These are phyloP conservation scores for Linum trigynum DNA, from an alignment of 345 rosid genomes.

Conservation along the genomic window DNA sequence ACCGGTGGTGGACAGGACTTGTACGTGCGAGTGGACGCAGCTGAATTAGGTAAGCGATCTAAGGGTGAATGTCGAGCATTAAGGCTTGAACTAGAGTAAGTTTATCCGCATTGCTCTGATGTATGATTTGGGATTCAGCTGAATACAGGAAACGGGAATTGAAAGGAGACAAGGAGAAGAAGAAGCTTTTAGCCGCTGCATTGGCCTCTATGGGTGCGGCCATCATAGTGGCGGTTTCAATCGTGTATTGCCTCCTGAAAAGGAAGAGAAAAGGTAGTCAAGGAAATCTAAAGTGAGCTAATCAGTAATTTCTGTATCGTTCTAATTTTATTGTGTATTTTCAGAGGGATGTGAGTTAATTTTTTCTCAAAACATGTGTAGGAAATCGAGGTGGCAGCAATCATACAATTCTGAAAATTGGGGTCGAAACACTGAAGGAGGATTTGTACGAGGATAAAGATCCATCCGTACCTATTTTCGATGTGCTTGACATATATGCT, in stretches of 20 bases:
- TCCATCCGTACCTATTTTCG: slow-evolving; percentile 13
- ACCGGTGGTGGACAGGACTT: slow-evolving; percentile 40
- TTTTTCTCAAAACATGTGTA: neutral
- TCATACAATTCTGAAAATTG: neutral
- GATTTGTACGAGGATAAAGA: too few species aligned
- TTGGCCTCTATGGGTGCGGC: slow-evolving; percentile 11
- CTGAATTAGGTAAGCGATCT: slow-evolving; percentile 39
- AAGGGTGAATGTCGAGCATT: neutral
- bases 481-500: slow-evolving; percentile 11
- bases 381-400: slow-evolving; percentile 1
- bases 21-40: slow-evolving; percentile 13
- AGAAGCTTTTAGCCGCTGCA: slow-evolving; percentile 14
- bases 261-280: slow-evolving; percentile 21
- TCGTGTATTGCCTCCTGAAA: slow-evolving; percentile 15
- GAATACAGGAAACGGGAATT: slow-evolving; percentile 15
- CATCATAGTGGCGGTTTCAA: slow-evolving; percentile 12
- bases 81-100: too few species aligned
- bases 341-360: too few species aligned
- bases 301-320: too few species aligned
- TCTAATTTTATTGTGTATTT: too few species aligned
- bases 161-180: slow-evolving; percentile 19
- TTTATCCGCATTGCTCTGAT: too few species aligned
- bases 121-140: slow-evolving; percentile 17
- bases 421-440: neutral
- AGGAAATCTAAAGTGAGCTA: too few species aligned